A percentile compares a stretch with the other conserved stretches of the same genome.
These are phyloP conservation scores for Selenicereus undatus DNA, from an alignment of 148 eudicot species.

Conservation along the genomic window DNA sequence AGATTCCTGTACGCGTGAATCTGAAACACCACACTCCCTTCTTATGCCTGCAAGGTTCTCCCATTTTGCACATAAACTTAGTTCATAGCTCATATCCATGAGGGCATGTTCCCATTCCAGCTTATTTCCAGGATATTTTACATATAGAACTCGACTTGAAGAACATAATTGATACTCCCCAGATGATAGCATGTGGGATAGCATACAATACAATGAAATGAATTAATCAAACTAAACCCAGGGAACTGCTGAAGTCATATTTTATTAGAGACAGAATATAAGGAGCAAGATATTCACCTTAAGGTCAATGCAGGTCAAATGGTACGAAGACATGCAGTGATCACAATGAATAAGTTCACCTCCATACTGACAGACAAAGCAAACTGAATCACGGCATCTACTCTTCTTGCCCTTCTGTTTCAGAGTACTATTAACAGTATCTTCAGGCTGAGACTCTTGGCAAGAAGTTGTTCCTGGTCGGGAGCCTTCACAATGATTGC, in stretches of 20 bases:
- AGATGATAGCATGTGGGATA: background rate
- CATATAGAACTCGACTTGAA: conserved; percentile 1
- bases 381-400: conserved; percentile 38
- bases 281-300: conserved; percentile 26
- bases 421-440: conserved; percentile 17
- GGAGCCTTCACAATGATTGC: conserved; percentile 10
- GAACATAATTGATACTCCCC: background rate
- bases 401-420: conserved; percentile 30
- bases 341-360: conserved; percentile 46
- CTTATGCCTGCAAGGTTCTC: background rate
- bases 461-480: conserved; percentile 23
- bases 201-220: background rate
- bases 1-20: background rate
- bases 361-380: conserved; percentile 52
- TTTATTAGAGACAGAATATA: conserved; percentile 5
- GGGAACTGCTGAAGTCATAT: background rate
- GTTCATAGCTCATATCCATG: background rate
- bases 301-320: conserved; percentile 35
- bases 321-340: conserved; percentile 43
- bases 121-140: background rate
- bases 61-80: background rate
- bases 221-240: background rate
- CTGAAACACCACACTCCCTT: background rate
- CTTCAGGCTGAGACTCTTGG: conserved; percentile 20
- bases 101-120: background rate